These are phyloP conservation scores for Kokia cookei DNA, from an alignment of 441 rosid genomes.

Conservation along the genomic window DNA sequence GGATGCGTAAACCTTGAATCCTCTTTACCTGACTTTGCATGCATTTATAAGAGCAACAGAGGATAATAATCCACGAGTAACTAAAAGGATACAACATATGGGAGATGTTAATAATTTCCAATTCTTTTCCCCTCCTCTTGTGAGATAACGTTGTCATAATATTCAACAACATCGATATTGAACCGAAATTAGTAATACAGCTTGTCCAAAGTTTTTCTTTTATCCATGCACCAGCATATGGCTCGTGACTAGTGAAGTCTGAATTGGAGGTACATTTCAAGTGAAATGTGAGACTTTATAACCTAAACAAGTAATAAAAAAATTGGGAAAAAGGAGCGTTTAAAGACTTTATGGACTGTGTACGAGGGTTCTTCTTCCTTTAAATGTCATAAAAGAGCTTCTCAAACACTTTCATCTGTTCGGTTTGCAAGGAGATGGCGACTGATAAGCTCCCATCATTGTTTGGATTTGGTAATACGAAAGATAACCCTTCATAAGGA, in stretches of 20 bases:
- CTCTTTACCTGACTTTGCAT: not conserved
- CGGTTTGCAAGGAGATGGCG: slow-evolving; percentile 75
- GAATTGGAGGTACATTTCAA: slow-evolving; percentile 4
- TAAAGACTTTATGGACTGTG: not conserved
- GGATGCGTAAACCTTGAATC: not conserved
- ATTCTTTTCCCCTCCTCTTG: no score
- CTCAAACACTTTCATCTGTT: slow-evolving; percentile 84
- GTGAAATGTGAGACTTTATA: not conserved
- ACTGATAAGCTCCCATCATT: slow-evolving; percentile 85
- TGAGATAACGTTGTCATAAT: not conserved
- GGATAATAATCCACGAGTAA: not conserved
- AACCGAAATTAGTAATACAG: slow-evolving; percentile 3
- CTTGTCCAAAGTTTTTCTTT: not conserved
- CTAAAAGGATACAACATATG: not conserved
- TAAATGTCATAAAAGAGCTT: slow-evolving; percentile 64
- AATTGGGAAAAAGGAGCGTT: not conserved
- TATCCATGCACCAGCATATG: not conserved
- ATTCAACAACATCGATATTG: not conserved
- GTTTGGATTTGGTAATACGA: slow-evolving; percentile 70
- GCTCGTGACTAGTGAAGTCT: not conserved
- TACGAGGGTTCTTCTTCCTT: not conserved
- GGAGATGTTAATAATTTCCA: not conserved
- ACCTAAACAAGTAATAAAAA: not conserved
- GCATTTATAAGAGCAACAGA: not conserved
- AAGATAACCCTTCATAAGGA: slow-evolving; percentile 83